Conservation (phyloP, 108 stramenopile species). For the Skeletonema menzelii region DNA sequence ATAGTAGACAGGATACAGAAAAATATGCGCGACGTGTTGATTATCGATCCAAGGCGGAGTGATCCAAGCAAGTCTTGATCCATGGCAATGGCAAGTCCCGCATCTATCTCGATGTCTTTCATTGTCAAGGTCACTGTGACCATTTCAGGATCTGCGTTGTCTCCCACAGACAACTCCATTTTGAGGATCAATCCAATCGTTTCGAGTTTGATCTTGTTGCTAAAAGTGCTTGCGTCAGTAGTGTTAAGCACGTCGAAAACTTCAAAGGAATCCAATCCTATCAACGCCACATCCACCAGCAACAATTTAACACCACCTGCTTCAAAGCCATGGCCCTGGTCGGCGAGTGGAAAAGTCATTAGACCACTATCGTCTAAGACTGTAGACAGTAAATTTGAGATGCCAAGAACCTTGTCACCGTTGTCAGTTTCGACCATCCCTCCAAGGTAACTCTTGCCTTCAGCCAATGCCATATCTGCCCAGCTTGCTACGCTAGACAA, state of each 20-base stretch:
- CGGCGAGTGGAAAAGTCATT: conserved; percentile 46
- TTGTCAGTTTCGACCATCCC: conserved; percentile 19
- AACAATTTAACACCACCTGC: conserved; percentile 40
- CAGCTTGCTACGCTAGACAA: conserved; percentile 48
- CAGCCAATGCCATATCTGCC: conserved; percentile 47
- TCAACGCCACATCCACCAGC: conserved; percentile 45
- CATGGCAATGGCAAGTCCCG: conserved; percentile 59
- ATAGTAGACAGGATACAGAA: conserved; percentile 34
- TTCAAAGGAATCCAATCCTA: conserved; percentile 61
- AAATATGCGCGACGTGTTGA: conserved; percentile 38
- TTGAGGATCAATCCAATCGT: conserved; percentile 41
- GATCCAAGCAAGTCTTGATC: conserved; percentile 45
- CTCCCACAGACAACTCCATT: conserved; percentile 49
- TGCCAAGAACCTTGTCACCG: conserved; percentile 38
- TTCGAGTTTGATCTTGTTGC: conserved; percentile 47
- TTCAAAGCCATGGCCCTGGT: conserved; percentile 38
- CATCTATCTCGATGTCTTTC: conserved; percentile 46
- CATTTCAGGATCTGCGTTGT: conserved; percentile 31
- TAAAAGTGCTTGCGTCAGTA: conserved; percentile 49
- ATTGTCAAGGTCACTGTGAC: conserved; percentile 48
- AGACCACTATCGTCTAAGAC: conserved; percentile 52
- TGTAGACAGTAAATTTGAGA: conserved; percentile 41
- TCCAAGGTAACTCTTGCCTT: conserved; percentile 44
- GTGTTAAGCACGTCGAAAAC: conserved; percentile 45
- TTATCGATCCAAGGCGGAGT: conserved; percentile 44